These are phyloP conservation scores for Mycena citricolor DNA, from an alignment of 1,284 basidiomycete species.

Conservation along the genomic window DNA sequence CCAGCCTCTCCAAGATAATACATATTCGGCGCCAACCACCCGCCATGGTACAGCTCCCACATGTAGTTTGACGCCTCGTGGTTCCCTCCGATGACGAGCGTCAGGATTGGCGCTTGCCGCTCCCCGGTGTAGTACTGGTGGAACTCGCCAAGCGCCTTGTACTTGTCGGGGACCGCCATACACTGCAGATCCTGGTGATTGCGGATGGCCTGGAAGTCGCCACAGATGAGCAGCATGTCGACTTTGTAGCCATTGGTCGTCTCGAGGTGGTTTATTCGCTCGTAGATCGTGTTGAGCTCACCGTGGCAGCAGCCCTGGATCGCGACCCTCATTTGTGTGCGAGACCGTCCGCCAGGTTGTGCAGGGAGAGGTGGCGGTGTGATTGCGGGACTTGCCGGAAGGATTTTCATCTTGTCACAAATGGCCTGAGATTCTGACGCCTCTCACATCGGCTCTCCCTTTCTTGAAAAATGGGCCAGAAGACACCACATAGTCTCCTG, in stretches of 20 bases:
- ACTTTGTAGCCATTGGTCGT: constrained; percentile 52
- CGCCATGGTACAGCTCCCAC: constrained; percentile 87
- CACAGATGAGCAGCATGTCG: constrained; percentile 87
- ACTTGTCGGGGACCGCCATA: constrained; percentile 18
- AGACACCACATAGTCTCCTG: no score
- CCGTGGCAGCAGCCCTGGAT: constrained; percentile 97
- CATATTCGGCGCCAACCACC: constrained; percentile 96
- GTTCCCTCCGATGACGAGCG: constrained; percentile 95
- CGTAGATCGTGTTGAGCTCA: constrained; percentile 83
- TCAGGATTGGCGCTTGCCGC: constrained; percentile 81
- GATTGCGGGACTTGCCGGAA: no score
- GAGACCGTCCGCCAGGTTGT: no score
- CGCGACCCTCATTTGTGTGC: constrained; percentile 61
- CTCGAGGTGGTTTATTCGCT: constrained; percentile 59
- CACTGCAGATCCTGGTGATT: constrained; percentile 17
- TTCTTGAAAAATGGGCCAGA: no score
- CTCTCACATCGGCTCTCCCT: no score
- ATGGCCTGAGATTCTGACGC: no score
- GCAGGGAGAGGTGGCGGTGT: no score
- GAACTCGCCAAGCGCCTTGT: constrained; percentile 15
- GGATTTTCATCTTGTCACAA: no score
- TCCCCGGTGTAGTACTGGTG: constrained; percentile 80
- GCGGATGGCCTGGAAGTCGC: constrained; percentile 66
- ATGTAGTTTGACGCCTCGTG: constrained; percentile 97
- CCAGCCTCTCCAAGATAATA: constrained; percentile 96